Evolutionary conservation across 73 alveolate genomes (phyloP), one percentile per base, ranked within the genome.

Genomic region (Blepharisma japonicum): DNA sequence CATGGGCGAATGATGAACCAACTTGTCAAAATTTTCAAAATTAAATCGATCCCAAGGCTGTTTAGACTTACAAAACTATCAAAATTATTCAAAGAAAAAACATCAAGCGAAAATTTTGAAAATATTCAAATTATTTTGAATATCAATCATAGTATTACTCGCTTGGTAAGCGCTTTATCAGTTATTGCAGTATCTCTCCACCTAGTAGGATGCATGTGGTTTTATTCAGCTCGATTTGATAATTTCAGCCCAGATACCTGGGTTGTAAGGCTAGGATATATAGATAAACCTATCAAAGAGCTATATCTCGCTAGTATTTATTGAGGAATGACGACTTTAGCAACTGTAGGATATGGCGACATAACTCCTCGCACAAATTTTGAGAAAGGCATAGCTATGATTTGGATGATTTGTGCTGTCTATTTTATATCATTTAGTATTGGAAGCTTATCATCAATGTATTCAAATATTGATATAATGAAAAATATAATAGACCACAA

Each of bases 341-440:
- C 80, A 9, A 18, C 80, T 39, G 66, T 47, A 45, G 80, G 80
- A n/a, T 70, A 70, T 70, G 80, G 80, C 20, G 80, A 70, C 5
- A 70, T 70, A 18, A 47, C 1, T n/a, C 80, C 80, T 39, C 27
- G 27, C 5, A 18, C 80, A 18, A 45, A 70, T 45, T 7, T 45
- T 5, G 80, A 70, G 5, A 9, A 18, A 45, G n/a, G 23, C 27
- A 9, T 47, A 9, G 23, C 68, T 14, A n/a, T 70, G 11, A 2
- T 70, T n/a, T 70, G 80, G 80, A 70, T 70, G 23, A 18, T 45
- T 45, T 18, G 55, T 8, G 46, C 68, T 7, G 27, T 70, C 32
- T 39, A 47, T 70, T 70, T 70, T 45, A 7, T 45, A 7, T 70
- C 80, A 14, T 38, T 70, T 45, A 70, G 71, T 5, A 45, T 70